phyloP scores from a whole-genome alignment of 2,329 filamentous ascomycete genomes.

The Cladobotryum mycophilum region DNA sequence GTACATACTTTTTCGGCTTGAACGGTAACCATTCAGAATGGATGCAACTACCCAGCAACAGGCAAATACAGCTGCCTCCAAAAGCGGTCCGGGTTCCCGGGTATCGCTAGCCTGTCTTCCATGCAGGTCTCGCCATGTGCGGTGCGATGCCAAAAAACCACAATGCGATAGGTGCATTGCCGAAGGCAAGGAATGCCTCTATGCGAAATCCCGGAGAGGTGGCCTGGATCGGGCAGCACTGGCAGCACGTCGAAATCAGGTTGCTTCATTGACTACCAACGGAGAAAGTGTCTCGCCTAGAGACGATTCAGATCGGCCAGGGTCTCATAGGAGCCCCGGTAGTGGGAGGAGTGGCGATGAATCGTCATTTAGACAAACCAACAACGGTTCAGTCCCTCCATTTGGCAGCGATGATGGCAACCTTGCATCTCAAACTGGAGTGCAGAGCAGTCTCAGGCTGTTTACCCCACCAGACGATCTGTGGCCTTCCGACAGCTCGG shows the following conservation, averaged over 20 bases:
- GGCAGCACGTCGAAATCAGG: slow-evolving; percentile 22
- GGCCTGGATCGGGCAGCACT: slow-evolving; percentile 28
- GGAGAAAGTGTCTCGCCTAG: background rate
- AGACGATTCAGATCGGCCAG: background rate
- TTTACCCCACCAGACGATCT: slow-evolving; percentile 7
- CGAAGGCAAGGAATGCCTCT: slow-evolving; percentile 40
- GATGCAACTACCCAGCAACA: background rate
- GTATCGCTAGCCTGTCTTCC: slow-evolving; percentile 41
- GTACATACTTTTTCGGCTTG: background rate
- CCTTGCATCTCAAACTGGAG: too few species aligned
- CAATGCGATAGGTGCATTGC: slow-evolving; percentile 39
- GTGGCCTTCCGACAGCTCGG: background rate
- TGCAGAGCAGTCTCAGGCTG: background rate
- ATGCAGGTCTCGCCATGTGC: slow-evolving; percentile 45
- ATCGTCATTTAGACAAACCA: background rate
- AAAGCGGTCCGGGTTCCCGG: slow-evolving; percentile 12
- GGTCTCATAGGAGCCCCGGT: background rate
- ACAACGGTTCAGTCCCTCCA: too few species aligned
- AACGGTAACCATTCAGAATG: too few species aligned
- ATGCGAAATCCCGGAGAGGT: slow-evolving; percentile 45
- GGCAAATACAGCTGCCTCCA: background rate
- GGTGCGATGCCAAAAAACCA: slow-evolving; percentile 45
- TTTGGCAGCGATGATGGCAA: too few species aligned
- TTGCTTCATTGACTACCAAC: slow-evolving; percentile 10
- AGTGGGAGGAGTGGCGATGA: background rate